Evolutionary conservation across 2,329 filamentous ascomycete genomes (phyloP).

Genomic region (Cryphonectria radicalis): DNA sequence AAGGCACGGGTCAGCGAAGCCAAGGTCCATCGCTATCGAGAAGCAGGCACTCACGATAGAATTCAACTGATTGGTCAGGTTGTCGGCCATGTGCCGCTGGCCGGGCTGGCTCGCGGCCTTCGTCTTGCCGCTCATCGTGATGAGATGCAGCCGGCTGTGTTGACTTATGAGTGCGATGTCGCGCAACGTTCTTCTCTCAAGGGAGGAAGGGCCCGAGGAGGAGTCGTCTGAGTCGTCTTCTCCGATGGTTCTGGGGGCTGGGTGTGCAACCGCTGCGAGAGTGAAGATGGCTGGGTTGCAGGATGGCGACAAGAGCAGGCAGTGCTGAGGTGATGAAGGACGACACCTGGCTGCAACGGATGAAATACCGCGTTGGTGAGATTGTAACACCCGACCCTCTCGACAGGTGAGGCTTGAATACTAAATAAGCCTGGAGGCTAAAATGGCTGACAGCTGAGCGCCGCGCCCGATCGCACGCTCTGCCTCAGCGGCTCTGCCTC

Average conservation of each 20-base stretch:
- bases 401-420: background rate
- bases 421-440: background rate
- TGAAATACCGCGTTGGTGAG: background rate
- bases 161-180: background rate
- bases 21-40: background rate
- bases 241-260: background rate
- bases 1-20: conserved; percentile 11
- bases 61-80: conserved; percentile 26
- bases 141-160: background rate
- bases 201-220: background rate
- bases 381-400: background rate
- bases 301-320: background rate
- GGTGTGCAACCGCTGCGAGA: background rate
- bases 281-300: background rate
- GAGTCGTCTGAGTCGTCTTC: background rate
- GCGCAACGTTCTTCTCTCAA: background rate
- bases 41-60: conserved; percentile 21
- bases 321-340: background rate
- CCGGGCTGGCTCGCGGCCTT: conserved; percentile 10
- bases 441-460: background rate
- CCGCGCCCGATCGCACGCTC: background rate
- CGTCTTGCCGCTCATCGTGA: conserved; percentile 10
- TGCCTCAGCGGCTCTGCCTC: background rate
- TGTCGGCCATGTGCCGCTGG: conserved; percentile 26
- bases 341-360: background rate